phyloP scores from a whole-genome alignment of 441 rosid species.

The Cnidoscolus chayamansa region DNA sequence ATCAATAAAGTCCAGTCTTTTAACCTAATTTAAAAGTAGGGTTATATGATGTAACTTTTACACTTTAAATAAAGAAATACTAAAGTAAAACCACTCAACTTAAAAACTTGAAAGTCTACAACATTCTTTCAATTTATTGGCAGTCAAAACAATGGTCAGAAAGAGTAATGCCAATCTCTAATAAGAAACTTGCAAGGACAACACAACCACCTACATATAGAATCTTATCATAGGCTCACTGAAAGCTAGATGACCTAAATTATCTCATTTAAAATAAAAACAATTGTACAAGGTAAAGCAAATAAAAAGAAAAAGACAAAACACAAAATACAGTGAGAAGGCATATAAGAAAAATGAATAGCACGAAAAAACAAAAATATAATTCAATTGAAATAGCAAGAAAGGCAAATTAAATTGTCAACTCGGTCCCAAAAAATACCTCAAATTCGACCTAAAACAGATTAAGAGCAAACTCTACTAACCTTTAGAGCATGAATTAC shows the following conservation, averaged over 20 bases:
- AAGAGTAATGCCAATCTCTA: background rate
- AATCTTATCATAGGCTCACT: background rate
- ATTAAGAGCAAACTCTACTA: background rate
- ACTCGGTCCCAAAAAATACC: background rate
- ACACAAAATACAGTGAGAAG: background rate
- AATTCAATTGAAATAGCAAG: background rate
- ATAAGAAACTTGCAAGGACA: background rate
- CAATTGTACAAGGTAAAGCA: background rate
- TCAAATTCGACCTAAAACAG: slow-evolving; percentile 4
- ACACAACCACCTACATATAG: background rate
- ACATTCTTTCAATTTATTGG: background rate
- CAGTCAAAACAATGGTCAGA: background rate
- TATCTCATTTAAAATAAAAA: background rate
- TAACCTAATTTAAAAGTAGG: background rate
- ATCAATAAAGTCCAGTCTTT: background rate
- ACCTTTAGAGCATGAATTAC: background rate
- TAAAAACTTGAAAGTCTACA: background rate
- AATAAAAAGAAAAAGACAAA: background rate
- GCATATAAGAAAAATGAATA: background rate
- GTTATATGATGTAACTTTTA: background rate
- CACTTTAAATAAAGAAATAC: background rate
- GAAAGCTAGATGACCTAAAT: background rate
- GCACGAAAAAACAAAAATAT: too few relatives aligned
- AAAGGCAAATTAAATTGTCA: background rate
- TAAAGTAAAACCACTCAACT: background rate